A percentile compares a stretch with the other conserved stretches of the same genome.
Evolutionary conservation across 2,329 filamentous ascomycete species (phyloP).

Genomic region (Calonectria crousiana): DNA sequence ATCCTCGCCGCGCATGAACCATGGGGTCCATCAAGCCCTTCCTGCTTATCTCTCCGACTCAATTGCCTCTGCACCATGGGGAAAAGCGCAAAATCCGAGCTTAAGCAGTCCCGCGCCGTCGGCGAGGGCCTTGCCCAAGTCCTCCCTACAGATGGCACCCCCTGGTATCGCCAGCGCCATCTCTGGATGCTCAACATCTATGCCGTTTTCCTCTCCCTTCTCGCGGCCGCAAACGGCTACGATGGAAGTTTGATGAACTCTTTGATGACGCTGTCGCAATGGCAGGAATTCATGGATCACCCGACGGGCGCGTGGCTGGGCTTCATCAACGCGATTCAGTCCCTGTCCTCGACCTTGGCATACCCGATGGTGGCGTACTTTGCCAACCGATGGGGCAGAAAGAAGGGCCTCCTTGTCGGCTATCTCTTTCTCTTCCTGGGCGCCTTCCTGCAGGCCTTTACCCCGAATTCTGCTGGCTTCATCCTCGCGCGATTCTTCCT

Average conservation of each 20-base stretch:
- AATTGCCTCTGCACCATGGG: not conserved
- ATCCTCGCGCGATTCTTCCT: constrained; percentile 24
- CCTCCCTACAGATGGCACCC: constrained; percentile 23
- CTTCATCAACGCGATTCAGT: constrained; percentile 32
- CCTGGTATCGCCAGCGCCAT: constrained; percentile 33
- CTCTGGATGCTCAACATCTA: constrained; percentile 29
- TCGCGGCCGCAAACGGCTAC: constrained; percentile 26
- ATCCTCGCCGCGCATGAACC: constrained; percentile 1
- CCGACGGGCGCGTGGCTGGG: constrained; percentile 31
- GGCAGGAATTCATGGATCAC: constrained; percentile 29
- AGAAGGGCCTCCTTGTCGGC: constrained; percentile 23
- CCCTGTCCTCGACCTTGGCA: constrained; percentile 18
- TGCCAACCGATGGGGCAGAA: constrained; percentile 30
- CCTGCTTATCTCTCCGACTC: not conserved
- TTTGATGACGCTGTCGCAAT: constrained; percentile 24
- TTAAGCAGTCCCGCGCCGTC: constrained; percentile 5
- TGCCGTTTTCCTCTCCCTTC: constrained; percentile 17
- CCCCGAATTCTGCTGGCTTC: constrained; percentile 19
- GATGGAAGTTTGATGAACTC: constrained; percentile 21
- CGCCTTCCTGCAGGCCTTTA: constrained; percentile 18
- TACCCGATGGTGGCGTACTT: constrained; percentile 29
- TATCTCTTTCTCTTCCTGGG: constrained; percentile 22
- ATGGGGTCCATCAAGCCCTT: not conserved
- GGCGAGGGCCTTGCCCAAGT: constrained; percentile 30
- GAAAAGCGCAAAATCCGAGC: not conserved